Conservation (phyloP, 208 protist genomes). For the Leishmania gerbilli region DNA sequence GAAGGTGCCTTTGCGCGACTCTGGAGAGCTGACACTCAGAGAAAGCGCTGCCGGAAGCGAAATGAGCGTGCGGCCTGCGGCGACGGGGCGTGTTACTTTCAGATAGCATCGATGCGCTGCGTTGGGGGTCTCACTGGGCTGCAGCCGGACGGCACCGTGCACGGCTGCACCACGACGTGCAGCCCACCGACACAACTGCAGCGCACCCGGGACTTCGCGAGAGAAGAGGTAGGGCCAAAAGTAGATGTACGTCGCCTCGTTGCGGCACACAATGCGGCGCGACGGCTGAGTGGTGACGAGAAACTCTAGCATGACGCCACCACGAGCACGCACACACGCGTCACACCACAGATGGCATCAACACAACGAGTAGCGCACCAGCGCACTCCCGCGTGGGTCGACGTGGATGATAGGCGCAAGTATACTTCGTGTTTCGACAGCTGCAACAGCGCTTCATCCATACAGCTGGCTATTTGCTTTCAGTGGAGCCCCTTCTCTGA, state of each 20-base stretch:
- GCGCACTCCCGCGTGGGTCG: not conserved
- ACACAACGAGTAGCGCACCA: not conserved
- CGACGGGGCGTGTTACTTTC: constrained; percentile 46
- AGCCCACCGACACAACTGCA: constrained; percentile 67
- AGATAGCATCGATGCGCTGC: constrained; percentile 34
- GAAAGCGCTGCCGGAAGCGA: constrained; percentile 62
- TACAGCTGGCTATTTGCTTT: not conserved
- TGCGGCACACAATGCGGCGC: constrained; percentile 64
- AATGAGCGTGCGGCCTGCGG: constrained; percentile 44
- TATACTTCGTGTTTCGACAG: not conserved
- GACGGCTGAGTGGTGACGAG: constrained; percentile 32
- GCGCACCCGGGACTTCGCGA: constrained; percentile 55
- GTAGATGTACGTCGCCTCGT: constrained; percentile 57
- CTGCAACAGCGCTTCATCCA: not conserved
- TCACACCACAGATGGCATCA: not conserved
- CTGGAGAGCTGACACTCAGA: constrained; percentile 24
- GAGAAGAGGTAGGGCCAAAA: constrained; percentile 81
- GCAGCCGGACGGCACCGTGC: constrained; percentile 61
- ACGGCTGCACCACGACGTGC: constrained; percentile 63
- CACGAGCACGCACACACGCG: not conserved
- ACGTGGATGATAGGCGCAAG: not conserved
- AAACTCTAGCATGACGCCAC: constrained; percentile 50
- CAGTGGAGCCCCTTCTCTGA: not conserved
- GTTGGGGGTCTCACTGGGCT: constrained; percentile 12
- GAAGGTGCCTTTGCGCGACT: constrained; percentile 23